Percentiles rank a stretch among this genome's conserved stretches.
Conservation (phyloP, 331 rosid species). For the Telfairia occidentalis region DNA sequence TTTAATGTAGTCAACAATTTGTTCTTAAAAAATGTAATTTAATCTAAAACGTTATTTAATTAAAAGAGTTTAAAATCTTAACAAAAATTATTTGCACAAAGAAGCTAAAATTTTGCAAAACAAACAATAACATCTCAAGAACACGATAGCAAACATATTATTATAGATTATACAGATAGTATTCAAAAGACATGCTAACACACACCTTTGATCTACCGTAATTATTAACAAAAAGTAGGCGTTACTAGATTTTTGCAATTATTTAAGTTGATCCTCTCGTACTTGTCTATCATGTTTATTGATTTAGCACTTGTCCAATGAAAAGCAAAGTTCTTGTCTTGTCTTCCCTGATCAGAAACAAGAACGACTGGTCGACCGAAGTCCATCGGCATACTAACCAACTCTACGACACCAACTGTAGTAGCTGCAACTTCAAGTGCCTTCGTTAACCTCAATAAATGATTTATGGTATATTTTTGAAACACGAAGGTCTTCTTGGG, state of each 20-base stretch:
- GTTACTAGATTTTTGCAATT: not conserved
- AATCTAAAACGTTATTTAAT: not conserved
- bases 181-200: not conserved
- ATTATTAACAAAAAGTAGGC: not conserved
- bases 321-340: slow-evolving; percentile 50
- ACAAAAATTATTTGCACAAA: too few species aligned
- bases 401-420: slow-evolving; percentile 19
- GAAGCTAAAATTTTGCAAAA: not conserved
- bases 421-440: slow-evolving; percentile 79
- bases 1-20: not conserved
- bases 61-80: too few species aligned
- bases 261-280: not conserved
- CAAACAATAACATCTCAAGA: not conserved
- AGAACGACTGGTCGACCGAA: slow-evolving; percentile 78
- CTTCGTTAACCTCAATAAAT: slow-evolving; percentile 66
- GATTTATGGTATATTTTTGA: slow-evolving; percentile 47
- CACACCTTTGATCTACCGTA: not conserved
- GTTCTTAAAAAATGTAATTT: not conserved
- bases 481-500: slow-evolving; percentile 16
- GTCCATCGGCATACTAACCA: too few species aligned
- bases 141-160: not conserved
- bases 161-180: not conserved
- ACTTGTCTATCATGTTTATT: not conserved
- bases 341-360: slow-evolving; percentile 58
- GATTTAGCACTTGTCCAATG: slow-evolving; percentile 69